A percentile compares a stretch with the other conserved stretches of the same genome.
These are phyloP conservation scores for Saccharomyces jurei DNA, from an alignment of 805 yeast genomes.

Conservation along the genomic window DNA sequence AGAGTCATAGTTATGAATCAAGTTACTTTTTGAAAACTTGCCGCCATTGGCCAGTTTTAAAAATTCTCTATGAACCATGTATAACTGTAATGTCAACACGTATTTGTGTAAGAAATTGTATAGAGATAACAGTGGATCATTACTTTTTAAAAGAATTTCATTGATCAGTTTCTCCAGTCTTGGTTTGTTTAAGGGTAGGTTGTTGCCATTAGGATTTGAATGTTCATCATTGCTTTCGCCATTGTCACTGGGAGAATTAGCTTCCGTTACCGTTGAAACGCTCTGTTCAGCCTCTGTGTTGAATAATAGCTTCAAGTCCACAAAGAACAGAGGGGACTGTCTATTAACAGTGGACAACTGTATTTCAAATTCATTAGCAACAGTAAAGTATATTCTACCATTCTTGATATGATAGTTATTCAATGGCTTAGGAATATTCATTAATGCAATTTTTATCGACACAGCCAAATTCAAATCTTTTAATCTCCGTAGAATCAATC, in stretches of 20 bases:
- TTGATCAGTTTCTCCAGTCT: constrained; percentile 28
- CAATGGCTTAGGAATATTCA: constrained; percentile 58
- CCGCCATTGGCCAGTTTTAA: constrained; percentile 22
- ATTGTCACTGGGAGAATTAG: neutral
- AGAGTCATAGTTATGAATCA: constrained; percentile 28
- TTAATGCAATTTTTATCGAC: constrained; percentile 65
- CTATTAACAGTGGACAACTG: constrained; percentile 72
- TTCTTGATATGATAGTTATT: constrained; percentile 56
- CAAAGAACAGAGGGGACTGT: constrained; percentile 63
- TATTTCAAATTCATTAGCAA: constrained; percentile 59
- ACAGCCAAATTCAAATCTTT: constrained; percentile 63
- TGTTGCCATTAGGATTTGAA: neutral
- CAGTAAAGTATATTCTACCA: constrained; percentile 65
- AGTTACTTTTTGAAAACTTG: constrained; percentile 29
- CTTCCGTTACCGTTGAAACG: neutral
- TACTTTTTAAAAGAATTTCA: constrained; percentile 24
- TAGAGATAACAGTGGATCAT: constrained; percentile 22
- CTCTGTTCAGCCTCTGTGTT: constrained; percentile 6
- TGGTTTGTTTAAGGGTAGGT: constrained; percentile 22
- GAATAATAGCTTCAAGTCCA: constrained; percentile 65
- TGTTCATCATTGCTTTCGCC: constrained; percentile 3
- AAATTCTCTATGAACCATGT: constrained; percentile 27
- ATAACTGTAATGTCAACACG: constrained; percentile 27
- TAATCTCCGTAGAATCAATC: constrained; percentile 51
- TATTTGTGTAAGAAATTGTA: constrained; percentile 29